These are phyloP conservation scores for Epicoccum nigrum DNA, from an alignment of 2,329 filamentous ascomycete species.

Conservation along the genomic window DNA sequence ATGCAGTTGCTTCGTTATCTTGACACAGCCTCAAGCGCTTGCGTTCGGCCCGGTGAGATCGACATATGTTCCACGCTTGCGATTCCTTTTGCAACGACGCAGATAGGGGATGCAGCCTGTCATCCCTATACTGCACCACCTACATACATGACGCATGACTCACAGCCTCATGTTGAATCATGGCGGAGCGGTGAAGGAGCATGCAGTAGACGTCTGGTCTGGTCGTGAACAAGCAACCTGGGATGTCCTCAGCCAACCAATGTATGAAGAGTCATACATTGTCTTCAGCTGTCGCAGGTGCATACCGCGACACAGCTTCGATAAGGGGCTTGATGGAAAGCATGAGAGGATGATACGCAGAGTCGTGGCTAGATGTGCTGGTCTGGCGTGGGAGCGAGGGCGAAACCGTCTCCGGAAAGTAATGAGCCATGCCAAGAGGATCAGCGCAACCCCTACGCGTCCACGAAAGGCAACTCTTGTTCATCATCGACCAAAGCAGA, in stretches of 20 bases:
- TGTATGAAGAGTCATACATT: neutral
- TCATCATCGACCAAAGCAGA: conserved; percentile 6
- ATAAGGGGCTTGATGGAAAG: neutral
- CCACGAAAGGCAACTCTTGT: conserved; percentile 1
- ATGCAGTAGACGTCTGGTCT: neutral
- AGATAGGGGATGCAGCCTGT: conserved; percentile 16
- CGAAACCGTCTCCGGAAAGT: neutral
- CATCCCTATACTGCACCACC: conserved; percentile 3
- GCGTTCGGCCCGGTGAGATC: conserved; percentile 4
- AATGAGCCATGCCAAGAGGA: conserved; percentile 15
- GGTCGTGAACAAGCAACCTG: no score
- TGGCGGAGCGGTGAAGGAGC: conserved; percentile 4
- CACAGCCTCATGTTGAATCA: conserved; percentile 12
- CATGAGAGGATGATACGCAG: neutral
- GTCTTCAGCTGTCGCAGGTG: neutral
- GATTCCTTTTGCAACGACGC: conserved; percentile 11
- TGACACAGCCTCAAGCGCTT: conserved; percentile 18
- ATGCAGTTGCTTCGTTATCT: conserved; percentile 18
- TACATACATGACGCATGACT: neutral
- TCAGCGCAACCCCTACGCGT: conserved; percentile 4
- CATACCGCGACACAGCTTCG: neutral
- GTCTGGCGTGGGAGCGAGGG: conserved; percentile 4
- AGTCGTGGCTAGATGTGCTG: conserved; percentile 1
- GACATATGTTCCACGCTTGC: conserved; percentile 17
- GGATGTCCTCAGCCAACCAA: neutral